Percentiles rank a stretch among this genome's conserved stretches.
These are phyloP conservation scores for Hippophae tibetana DNA, from an alignment of 306 rosid species.

Conservation along the genomic window DNA sequence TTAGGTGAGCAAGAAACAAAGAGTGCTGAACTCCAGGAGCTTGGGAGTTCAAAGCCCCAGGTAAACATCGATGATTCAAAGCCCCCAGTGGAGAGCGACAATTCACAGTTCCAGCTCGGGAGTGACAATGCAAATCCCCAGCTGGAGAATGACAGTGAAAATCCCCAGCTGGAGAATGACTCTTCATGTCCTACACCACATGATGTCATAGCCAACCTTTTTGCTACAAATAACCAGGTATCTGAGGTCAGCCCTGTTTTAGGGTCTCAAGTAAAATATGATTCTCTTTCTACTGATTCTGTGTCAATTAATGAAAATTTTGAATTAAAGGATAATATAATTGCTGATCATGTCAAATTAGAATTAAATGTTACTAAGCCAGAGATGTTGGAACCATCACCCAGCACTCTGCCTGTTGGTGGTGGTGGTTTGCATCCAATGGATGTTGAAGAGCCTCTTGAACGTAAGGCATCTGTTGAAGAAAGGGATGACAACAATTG, in stretches of 20 bases:
- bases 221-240: conserved; percentile 82
- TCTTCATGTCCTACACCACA: conserved; percentile 33
- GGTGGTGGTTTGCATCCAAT: conserved; percentile 52
- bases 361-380: conserved; percentile 85
- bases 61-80: conserved; percentile 1
- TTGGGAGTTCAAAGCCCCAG: neutral
- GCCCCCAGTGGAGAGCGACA: conserved; percentile 10
- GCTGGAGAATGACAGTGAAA: conserved; percentile 1
- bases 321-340: conserved; percentile 98
- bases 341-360: conserved; percentile 97
- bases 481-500: conserved; percentile 32
- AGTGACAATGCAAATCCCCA: conserved; percentile 7
- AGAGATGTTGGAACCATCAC: conserved; percentile 98
- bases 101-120: neutral
- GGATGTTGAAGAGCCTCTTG: conserved; percentile 52
- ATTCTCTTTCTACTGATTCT: conserved; percentile 98
- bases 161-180: conserved; percentile 21
- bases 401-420: conserved; percentile 58
- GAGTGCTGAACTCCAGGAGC: conserved; percentile 24
- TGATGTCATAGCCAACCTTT: conserved; percentile 40
- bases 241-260: conserved; percentile 96
- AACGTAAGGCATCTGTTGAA: conserved; percentile 32
- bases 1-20: conserved; percentile 29
- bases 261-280: conserved; percentile 96
- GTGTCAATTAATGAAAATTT: conserved; percentile 95